Conservation (phyloP, 2,329 filamentous ascomycete species). For the Monosporascus sp. region DNA sequence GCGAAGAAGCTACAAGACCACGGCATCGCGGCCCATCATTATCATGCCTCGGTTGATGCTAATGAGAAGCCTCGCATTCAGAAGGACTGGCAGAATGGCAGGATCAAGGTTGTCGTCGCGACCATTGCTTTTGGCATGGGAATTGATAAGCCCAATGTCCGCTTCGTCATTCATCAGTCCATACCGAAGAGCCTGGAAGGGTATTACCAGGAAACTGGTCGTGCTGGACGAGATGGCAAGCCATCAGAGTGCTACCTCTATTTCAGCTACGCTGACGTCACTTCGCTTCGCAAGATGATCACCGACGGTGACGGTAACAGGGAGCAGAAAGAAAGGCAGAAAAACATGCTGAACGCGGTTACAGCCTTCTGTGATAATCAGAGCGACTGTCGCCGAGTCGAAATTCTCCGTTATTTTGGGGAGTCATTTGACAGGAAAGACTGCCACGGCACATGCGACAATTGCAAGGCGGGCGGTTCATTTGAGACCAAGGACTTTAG, state of each 20-base stretch:
- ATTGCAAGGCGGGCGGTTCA: conserved; percentile 68
- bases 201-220: conserved; percentile 96
- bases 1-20: conserved; percentile 61
- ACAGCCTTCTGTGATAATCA: conserved; percentile 86
- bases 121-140: conserved; percentile 99
- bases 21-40: conserved; percentile 72
- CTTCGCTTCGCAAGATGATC: conserved; percentile 73
- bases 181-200: conserved; percentile 94
- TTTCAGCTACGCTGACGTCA: conserved; percentile 76
- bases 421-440: conserved; percentile 70
- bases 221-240: conserved; percentile 86
- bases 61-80: conserved; percentile 68
- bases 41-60: conserved; percentile 74
- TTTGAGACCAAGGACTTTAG: conserved; percentile 77
- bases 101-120: conserved; percentile 84
- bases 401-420: conserved; percentile 91
- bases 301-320: conserved; percentile 68
- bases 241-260: conserved; percentile 85
- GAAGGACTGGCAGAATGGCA: conserved; percentile 73
- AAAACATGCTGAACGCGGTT: conserved; percentile 79
- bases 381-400: conserved; percentile 78
- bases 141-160: conserved; percentile 96
- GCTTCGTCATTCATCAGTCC: conserved; percentile 91
- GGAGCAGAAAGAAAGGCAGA: conserved; percentile 79
- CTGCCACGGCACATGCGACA: conserved; percentile 79